Evolutionary conservation across 2,329 filamentous ascomycete genomes (phyloP), one percentile per base, ranked within the genome.

Genomic region (Alternaria ventricosa): DNA sequence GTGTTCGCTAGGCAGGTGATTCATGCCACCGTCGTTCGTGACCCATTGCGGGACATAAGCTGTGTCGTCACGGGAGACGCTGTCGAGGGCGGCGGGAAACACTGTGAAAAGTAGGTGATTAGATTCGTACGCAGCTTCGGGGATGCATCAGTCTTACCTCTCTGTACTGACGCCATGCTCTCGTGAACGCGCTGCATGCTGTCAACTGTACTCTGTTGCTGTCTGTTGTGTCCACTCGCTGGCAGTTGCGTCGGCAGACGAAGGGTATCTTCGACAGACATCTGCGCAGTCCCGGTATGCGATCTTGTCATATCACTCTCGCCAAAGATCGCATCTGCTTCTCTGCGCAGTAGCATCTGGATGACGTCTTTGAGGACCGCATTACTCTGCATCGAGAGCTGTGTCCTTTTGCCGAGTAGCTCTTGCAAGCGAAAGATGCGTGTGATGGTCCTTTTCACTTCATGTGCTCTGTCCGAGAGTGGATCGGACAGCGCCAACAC

Each of bases 381-480:
- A 22, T 68, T 68, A 41, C 63, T 68, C 43, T 66, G 66, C 46
- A 64, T 61, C 6, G 66, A 66, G 3, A 68, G 46, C 25, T 66
- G 57, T 10, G 63, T 66, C 49, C 44, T 61, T 33, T 68, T 68
- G n/a, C 58, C 66, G 2, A 68, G 53, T 20, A 80, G 66, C 44
- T 82, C 77, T 25, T 82, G 81, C 2, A 83, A 61, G 15, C 79
- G 75, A 33, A 82, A 73, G n/a, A 82, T 82, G 4, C 82, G 78
- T 6, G 80, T 80, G 22, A 84, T 78, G 8, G 77, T 80, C 33
- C 81, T 76, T 61, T 84, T 84, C 1, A 80, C 77, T 46, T 79
- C 76, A 63, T 84, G 82, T 1, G 82, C 81, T 27, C 74, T 71
- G 53, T 82, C 78, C 0, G 81, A 82, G 1, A 84, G 75, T 0